These are phyloP conservation scores for Leccinum fibrillosum DNA, from an alignment of 768 basidiomycete genomes.

Conservation along the genomic window DNA sequence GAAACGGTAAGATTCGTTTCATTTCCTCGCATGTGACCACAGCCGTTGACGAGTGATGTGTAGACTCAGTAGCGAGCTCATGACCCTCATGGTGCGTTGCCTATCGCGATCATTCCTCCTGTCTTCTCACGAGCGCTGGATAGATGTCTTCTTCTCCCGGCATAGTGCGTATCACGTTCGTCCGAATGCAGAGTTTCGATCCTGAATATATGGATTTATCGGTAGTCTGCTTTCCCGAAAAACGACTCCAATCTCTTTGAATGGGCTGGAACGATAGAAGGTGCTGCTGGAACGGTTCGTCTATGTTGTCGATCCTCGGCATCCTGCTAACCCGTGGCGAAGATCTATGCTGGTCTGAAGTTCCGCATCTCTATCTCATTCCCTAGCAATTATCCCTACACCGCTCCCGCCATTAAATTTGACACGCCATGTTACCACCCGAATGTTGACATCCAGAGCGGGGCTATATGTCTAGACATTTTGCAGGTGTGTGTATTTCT, in stretches of 20 bases:
- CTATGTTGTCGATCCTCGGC: neutral
- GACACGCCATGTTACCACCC: slow-evolving; percentile 91
- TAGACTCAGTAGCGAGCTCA: slow-evolving; percentile 79
- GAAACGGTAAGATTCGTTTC: slow-evolving; percentile 57
- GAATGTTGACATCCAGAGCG: slow-evolving; percentile 77
- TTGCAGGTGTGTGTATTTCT: slow-evolving; percentile 55
- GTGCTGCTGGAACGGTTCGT: slow-evolving; percentile 62
- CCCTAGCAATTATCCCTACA: slow-evolving; percentile 86
- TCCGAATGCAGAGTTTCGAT: neutral
- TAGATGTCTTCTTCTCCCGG: slow-evolving; percentile 90
- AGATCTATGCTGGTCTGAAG: slow-evolving; percentile 76
- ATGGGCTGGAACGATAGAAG: slow-evolving; percentile 88
- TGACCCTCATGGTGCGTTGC: slow-evolving; percentile 79
- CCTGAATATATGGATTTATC: neutral
- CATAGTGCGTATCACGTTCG: slow-evolving; percentile 51
- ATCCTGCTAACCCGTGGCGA: slow-evolving; percentile 6
- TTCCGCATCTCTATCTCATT: slow-evolving; percentile 86
- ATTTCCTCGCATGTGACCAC: neutral
- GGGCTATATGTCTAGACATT: slow-evolving; percentile 85
- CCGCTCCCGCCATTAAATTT: slow-evolving; percentile 81
- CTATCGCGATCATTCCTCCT: neutral
- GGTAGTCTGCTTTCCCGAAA: slow-evolving; percentile 85
- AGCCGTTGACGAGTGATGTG: slow-evolving; percentile 2
- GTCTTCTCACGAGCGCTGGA: slow-evolving; percentile 7
- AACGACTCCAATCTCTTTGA: slow-evolving; percentile 85